phyloP scores from a whole-genome alignment of 495 filamentous ascomycete genomes.

The Niebla homalea region DNA sequence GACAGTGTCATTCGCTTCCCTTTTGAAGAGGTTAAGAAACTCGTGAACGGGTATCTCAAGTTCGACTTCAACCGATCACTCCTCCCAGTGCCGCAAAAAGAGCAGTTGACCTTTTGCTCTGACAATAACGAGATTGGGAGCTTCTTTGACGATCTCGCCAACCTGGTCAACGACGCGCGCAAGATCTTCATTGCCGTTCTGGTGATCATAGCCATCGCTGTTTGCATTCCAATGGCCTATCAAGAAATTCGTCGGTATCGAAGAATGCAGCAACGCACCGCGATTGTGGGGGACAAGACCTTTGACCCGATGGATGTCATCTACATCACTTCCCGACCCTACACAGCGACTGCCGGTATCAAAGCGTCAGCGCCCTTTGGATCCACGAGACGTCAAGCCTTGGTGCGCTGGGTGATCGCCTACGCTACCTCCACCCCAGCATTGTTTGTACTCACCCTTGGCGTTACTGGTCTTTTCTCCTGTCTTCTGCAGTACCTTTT shows the following conservation, averaged over 20 bases:
- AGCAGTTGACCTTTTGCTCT: conserved; percentile 75
- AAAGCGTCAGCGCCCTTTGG: conserved; percentile 56
- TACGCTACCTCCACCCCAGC: conserved; percentile 78
- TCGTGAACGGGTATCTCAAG: conserved; percentile 52
- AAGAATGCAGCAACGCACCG: conserved; percentile 52
- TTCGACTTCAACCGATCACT: conserved; percentile 65
- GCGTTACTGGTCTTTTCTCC: conserved; percentile 67
- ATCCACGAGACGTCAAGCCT: conserved; percentile 49
- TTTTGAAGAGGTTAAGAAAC: conserved; percentile 60
- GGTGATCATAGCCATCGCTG: conserved; percentile 53
- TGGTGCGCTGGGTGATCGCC: conserved; percentile 73
- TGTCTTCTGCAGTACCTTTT: conserved; percentile 79
- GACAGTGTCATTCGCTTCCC: conserved; percentile 57
- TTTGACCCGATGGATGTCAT: conserved; percentile 78
- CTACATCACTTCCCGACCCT: conserved; percentile 72
- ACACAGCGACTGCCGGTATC: conserved; percentile 57
- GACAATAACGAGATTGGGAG: conserved; percentile 68
- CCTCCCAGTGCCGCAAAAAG: conserved; percentile 70
- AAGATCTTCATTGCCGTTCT: conserved; percentile 64
- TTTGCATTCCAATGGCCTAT: conserved; percentile 62
- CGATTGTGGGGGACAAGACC: conserved; percentile 48
- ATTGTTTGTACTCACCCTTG: conserved; percentile 76
- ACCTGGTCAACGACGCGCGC: conserved; percentile 46
- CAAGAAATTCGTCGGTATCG: conserved; percentile 71
- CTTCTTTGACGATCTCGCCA: conserved; percentile 65